These are phyloP conservation scores for Salinomyces thailandicus DNA, from an alignment of 2,329 filamentous ascomycete genomes.

Conservation along the genomic window DNA sequence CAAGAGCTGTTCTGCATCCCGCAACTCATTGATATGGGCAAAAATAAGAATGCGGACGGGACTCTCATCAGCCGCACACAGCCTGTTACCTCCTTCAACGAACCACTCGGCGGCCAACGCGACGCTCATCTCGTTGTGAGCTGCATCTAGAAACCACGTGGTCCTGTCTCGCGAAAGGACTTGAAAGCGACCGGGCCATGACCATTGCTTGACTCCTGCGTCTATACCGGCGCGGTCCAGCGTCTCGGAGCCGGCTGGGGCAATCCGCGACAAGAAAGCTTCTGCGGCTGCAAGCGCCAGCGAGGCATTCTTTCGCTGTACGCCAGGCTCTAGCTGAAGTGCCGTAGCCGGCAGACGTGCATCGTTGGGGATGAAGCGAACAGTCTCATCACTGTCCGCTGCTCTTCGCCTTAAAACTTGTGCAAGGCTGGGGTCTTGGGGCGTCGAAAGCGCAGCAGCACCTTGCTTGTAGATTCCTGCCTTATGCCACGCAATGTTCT, in stretches of 20 bases:
- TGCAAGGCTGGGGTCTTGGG: slow-evolving; percentile 6
- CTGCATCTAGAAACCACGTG: slow-evolving; percentile 34
- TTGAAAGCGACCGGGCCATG: slow-evolving; percentile 19
- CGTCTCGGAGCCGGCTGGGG: background rate
- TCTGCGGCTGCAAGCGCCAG: slow-evolving; percentile 41
- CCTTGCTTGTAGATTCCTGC: slow-evolving; percentile 68
- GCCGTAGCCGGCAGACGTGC: slow-evolving; percentile 38
- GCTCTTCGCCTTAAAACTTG: slow-evolving; percentile 45
- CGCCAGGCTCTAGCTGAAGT: slow-evolving; percentile 47
- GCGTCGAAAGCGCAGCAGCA: slow-evolving; percentile 49
- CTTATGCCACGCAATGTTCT: slow-evolving; percentile 85
- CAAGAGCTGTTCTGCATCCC: slow-evolving; percentile 12
- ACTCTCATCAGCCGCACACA: background rate
- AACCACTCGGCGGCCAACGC: slow-evolving; percentile 31
- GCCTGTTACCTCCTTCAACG: slow-evolving; percentile 9
- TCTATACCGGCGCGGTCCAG: slow-evolving; percentile 12
- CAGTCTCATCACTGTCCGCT: slow-evolving; percentile 34
- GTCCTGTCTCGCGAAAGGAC: slow-evolving; percentile 6
- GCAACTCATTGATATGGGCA: slow-evolving; percentile 18
- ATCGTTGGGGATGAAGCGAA: slow-evolving; percentile 41
- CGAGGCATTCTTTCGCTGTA: slow-evolving; percentile 52
- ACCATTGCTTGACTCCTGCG: slow-evolving; percentile 9
- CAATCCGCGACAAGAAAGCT: slow-evolving; percentile 8
- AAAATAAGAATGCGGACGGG: slow-evolving; percentile 14
- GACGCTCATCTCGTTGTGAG: slow-evolving; percentile 35